phyloP scores from a whole-genome alignment of 2,329 filamentous ascomycete species.

The Alternaria triticina region DNA sequence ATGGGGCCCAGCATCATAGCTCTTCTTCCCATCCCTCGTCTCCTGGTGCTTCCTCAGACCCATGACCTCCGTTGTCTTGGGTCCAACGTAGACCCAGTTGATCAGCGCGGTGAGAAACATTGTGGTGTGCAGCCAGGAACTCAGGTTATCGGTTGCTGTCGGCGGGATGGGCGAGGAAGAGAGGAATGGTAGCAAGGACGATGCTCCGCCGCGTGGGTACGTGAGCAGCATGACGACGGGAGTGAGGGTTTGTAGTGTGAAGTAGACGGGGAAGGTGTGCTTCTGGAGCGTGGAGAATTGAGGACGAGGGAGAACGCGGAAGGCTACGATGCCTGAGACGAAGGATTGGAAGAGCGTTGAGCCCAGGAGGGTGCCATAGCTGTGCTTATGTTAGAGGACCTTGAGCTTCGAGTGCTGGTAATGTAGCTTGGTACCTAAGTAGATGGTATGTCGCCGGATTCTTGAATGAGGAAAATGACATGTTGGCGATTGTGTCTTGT shows the following conservation, averaged over 20 bases:
- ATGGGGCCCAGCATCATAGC: slow-evolving; percentile 78
- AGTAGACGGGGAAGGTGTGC: slow-evolving; percentile 83
- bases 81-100: slow-evolving; percentile 76
- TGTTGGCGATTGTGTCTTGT: slow-evolving; percentile 19
- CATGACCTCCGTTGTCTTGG: slow-evolving; percentile 77
- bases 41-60: slow-evolving; percentile 80
- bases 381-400: slow-evolving; percentile 45
- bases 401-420: background rate
- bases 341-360: slow-evolving; percentile 90
- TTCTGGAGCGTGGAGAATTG: slow-evolving; percentile 83
- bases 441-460: slow-evolving; percentile 78
- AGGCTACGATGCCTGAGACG: slow-evolving; percentile 74
- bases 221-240: slow-evolving; percentile 78
- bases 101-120: slow-evolving; percentile 73
- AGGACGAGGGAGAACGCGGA: slow-evolving; percentile 75
- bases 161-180: slow-evolving; percentile 2
- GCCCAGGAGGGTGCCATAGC: slow-evolving; percentile 87
- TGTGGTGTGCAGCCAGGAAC: slow-evolving; percentile 66
- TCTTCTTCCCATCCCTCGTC: slow-evolving; percentile 87
- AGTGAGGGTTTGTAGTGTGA: slow-evolving; percentile 78
- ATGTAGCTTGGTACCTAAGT: slow-evolving; percentile 62
- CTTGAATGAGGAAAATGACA: slow-evolving; percentile 59
- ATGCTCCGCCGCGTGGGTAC: slow-evolving; percentile 61
- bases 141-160: slow-evolving; percentile 23
- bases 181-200: slow-evolving; percentile 9